Evolutionary conservation across 495 filamentous ascomycete species (phyloP), one percentile per base, ranked within the genome.

Genomic region (Halenospora varia): DNA sequence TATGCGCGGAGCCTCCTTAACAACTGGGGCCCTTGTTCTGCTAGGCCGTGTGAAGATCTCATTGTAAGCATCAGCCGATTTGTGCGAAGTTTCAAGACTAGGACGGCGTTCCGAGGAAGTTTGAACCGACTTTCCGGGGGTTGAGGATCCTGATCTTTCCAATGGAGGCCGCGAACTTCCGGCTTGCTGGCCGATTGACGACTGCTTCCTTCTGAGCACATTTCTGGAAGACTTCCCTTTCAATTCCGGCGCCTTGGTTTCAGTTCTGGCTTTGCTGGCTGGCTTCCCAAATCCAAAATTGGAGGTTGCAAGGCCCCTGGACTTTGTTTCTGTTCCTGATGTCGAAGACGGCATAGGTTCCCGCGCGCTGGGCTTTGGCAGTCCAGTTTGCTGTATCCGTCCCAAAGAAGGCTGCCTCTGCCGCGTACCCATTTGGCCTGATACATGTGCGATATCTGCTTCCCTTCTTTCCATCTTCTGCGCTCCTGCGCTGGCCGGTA

Each of bases 201-300:
- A 74, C 25, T 70, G 73, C 61, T 80, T 81, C 56, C 77, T 72
- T 50, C 73, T 65, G 46, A 80, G 68, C 2, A 75, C 64, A 46
- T 73, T 72, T 42, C 71, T 71, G 23, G 72, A 69, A 39, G 68
- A 67, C 29, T 70, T 70, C 18, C 22, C 51, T 19, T 52, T 65
- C 49, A 65, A 60, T 39, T 62, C 61, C 10, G 62, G 64, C 1
- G 20, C 42, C 2, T 51, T 35, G 3, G 46, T 55, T 10, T 24
- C 25, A 57, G 63, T 23, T 23, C 39, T 46, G 19, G 54, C n/a
- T 53, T 51, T 59, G 2, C 56, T 55, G 6, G 63, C 53, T 17
- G 56, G 51, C 42, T 65, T 64, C 15, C 54, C 58, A 63, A 51
- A 66, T 42, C 63, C 54, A 63, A 62, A 60, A 41, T 52, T 50